Conservation (phyloP, 257 asterid genomes). For the Plantago ovata region DNA sequence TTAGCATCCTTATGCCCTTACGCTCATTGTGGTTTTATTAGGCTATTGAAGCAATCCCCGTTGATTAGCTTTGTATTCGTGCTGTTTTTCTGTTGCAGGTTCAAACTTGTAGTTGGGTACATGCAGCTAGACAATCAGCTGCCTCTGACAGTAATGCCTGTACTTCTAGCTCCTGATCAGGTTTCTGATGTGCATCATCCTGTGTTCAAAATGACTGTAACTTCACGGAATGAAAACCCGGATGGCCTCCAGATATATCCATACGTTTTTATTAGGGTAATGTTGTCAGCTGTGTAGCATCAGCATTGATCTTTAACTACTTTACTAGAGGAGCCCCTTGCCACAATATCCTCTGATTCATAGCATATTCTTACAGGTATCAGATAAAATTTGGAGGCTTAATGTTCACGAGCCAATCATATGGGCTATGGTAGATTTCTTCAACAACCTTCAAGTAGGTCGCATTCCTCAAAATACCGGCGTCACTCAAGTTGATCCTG, state of each 20-base stretch:
- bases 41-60: neutral
- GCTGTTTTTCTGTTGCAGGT: slow-evolving; percentile 37
- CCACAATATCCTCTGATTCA: slow-evolving; percentile 18
- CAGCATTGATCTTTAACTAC: slow-evolving; percentile 4
- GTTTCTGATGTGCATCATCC: slow-evolving; percentile 73
- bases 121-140: slow-evolving; percentile 96
- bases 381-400: slow-evolving; percentile 83
- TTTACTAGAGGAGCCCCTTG: slow-evolving; percentile 14
- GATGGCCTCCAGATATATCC: slow-evolving; percentile 93
- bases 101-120: slow-evolving; percentile 85
- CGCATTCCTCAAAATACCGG: slow-evolving; percentile 68
- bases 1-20: too few species aligned
- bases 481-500: slow-evolving; percentile 96
- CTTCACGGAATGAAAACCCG: slow-evolving; percentile 62
- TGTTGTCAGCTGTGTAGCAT: slow-evolving; percentile 14
- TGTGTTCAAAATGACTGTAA: slow-evolving; percentile 89
- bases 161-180: slow-evolving; percentile 89
- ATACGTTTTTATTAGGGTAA: slow-evolving; percentile 76
- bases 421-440: slow-evolving; percentile 91
- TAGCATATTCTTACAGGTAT: slow-evolving; percentile 46
- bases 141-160: slow-evolving; percentile 90
- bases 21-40: neutral
- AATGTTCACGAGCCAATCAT: slow-evolving; percentile 92
- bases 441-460: slow-evolving; percentile 71
- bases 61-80: slow-evolving; percentile 19